Percentiles rank a stretch among this genome's conserved stretches.
Conservation (phyloP, 1,139 yeast genomes). For the Nakaseomyces uthaithaninus region DNA sequence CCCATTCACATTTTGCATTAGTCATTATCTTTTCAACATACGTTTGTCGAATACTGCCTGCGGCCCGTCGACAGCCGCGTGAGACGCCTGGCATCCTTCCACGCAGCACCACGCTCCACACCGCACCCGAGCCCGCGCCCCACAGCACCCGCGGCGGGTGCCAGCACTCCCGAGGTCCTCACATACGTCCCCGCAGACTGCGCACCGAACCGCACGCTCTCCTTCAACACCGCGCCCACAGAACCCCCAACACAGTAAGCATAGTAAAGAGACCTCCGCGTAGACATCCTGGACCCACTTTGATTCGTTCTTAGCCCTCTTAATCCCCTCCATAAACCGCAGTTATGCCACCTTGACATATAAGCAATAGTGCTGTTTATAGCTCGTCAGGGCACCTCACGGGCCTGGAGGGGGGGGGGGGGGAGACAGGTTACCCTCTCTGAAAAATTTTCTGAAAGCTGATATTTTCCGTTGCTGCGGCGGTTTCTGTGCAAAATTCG, state of each 20-base stretch:
- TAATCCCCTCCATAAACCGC: too few relatives aligned
- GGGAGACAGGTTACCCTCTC: too few relatives aligned
- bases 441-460: too few relatives aligned
- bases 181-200: conserved; percentile 23
- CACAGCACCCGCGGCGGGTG: conserved; percentile 19
- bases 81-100: conserved; percentile 27
- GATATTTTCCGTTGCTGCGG: too few relatives aligned
- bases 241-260: conserved; percentile 23
- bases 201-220: conserved; percentile 19
- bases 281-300: background rate
- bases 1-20: too few relatives aligned
- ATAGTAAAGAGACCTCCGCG: conserved; percentile 16
- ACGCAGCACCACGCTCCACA: conserved; percentile 23
- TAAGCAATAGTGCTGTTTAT: too few relatives aligned
- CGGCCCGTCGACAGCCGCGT: conserved; percentile 15
- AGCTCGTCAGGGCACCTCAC: too few relatives aligned
- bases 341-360: too few relatives aligned
- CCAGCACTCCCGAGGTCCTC: conserved; percentile 24
- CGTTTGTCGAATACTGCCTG: conserved; percentile 6
- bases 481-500: too few relatives aligned
- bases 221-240: conserved; percentile 18
- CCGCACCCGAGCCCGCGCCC: conserved; percentile 11
- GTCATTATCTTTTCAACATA: background rate
- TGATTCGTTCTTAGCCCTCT: too few relatives aligned
- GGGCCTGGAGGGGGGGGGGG: too few relatives aligned